Base-by-base conservation (phyloP, 495 filamentous ascomycete species). In the Penicillium crystallinum region DNA sequence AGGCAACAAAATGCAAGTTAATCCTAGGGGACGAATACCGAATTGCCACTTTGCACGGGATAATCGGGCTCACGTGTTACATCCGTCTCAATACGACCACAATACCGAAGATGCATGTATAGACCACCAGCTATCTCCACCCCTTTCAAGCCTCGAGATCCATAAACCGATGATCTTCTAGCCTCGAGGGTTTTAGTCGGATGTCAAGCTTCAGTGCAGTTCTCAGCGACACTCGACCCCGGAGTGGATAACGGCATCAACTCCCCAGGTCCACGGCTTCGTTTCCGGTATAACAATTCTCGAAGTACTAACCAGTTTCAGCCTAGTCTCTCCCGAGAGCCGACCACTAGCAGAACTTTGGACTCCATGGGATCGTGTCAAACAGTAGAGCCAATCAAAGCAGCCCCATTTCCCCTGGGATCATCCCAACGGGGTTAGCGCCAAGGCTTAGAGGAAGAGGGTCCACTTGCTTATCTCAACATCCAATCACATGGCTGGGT, bases 401-500 rank as follows among this genome's bases (percentile, higher is more conserved):
- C 7, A 18, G 4, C 10, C 1, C 5, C 5, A 6, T 39, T 41
- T 46, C 45, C 53, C 49, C 53, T 62, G 46, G 48, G 25, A 38
- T 46, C 23, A 45, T 12, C 50, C 60, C 15, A 37, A 52, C 25
- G 8, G 14, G 33, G 48, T 49, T 56, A 56, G 44, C 43, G 45
- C 11, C 12, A 15, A 36, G 31, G 34, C 37, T 59, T 58, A 58
- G 34, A 25, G 39, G 54, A 33, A 53, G 30, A 39, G 10, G 12
- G 41, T 38, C 64, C 64, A 65, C 62, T 67, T 65, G 58, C 64
- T 67, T 67, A 65, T 65, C 54, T 57, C 14, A 4, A 34, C 34
- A 27, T 6, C 62, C 56, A 65, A 65, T 65, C 43, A 58, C 1
- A 46, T 3, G 12, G 14, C 17, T 36, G 30, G 19, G 41, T 31